A percentile compares a stretch with the other conserved stretches of the same genome.
Conservation (phyloP, 306 rosid species). For the Begonia masoniana region DNA sequence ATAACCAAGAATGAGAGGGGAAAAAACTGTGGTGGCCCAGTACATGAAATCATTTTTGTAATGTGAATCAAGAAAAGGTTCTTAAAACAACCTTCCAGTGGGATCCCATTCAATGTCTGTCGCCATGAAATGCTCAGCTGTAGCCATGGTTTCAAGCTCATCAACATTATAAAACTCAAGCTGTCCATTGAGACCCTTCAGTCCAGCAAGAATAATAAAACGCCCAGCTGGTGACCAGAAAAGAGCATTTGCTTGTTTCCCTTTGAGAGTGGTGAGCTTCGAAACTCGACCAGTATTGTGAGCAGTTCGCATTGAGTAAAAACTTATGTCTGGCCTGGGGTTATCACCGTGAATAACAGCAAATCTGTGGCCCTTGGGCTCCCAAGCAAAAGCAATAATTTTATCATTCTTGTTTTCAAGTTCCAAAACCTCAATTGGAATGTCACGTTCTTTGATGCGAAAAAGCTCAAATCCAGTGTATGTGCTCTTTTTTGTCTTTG, state of each 20-base stretch:
- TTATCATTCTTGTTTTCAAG: conserved; percentile 83
- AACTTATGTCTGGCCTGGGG: conserved; percentile 70
- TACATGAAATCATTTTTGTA: not conserved
- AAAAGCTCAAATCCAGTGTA: conserved; percentile 80
- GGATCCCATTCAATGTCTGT: conserved; percentile 91
- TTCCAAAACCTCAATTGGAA: conserved; percentile 77
- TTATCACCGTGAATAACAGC: conserved; percentile 71
- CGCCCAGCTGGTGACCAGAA: conserved; percentile 81
- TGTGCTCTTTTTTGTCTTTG: conserved; percentile 66
- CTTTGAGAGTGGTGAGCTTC: conserved; percentile 64
- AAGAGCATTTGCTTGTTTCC: conserved; percentile 79
- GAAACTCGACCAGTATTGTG: conserved; percentile 60
- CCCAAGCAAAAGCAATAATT: conserved; percentile 93
- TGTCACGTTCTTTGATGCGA: conserved; percentile 71
- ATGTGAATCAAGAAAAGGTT: not conserved
- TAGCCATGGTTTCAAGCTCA: conserved; percentile 78
- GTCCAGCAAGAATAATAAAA: conserved; percentile 63
- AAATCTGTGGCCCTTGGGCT: conserved; percentile 83
- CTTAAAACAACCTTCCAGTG: conserved; percentile 58
- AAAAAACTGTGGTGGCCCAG: no score
- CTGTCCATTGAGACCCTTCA: conserved; percentile 65
- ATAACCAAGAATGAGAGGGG: no score
- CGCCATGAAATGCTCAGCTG: conserved; percentile 69
- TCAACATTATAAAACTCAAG: conserved; percentile 69
- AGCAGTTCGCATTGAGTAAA: conserved; percentile 57